phyloP scores from a whole-genome alignment of 2,329 filamentous ascomycete species.

The Sporothrix pallida region DNA sequence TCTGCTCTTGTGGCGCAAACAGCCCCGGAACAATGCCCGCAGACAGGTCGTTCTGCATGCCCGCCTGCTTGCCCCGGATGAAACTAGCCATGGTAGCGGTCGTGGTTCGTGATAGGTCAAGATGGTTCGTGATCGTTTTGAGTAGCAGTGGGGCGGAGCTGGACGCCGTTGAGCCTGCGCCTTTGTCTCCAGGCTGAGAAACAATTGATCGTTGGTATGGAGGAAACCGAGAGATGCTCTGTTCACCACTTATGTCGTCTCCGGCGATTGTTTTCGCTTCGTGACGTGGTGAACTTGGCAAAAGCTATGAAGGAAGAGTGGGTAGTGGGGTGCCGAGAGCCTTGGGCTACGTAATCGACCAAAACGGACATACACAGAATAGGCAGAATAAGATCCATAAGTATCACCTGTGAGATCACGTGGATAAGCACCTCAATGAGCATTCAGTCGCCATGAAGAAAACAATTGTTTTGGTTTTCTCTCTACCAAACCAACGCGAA shows the following conservation, averaged over 20 bases:
- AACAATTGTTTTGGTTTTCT: neutral
- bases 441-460: neutral
- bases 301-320: conserved; percentile 1
- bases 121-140: neutral
- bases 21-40: conserved; percentile 76
- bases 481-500: no score
- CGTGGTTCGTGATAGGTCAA: neutral
- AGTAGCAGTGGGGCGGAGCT: neutral
- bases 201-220: neutral
- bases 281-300: conserved; percentile 26
- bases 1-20: conserved; percentile 83
- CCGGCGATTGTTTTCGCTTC: neutral
- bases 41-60: conserved; percentile 89
- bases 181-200: neutral
- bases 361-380: neutral
- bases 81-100: conserved; percentile 74
- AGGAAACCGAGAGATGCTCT: neutral
- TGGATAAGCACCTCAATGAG: neutral
- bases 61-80: conserved; percentile 88
- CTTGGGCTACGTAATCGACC: neutral
- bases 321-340: neutral
- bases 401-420: neutral
- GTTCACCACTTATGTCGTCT: neutral
- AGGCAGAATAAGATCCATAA: neutral
- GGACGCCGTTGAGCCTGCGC: neutral